Evolutionary conservation across 1,284 basidiomycete species (phyloP).

Genomic region (Thelephora terrestris): DNA sequence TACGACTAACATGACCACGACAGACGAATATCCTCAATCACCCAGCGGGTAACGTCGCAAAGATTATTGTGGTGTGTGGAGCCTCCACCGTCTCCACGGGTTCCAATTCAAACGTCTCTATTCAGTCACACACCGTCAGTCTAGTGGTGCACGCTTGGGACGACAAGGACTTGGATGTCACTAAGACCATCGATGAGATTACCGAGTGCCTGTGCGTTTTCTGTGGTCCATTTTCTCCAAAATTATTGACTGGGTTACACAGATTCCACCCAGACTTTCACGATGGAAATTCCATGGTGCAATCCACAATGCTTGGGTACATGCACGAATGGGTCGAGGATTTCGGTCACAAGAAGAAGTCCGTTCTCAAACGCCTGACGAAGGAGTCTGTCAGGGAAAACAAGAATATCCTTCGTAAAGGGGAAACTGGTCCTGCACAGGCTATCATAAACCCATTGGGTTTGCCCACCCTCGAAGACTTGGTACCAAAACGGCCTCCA

Average conservation of each 20-base stretch:
- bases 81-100: background rate
- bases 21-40: conserved; percentile 70
- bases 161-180: conserved; percentile 50
- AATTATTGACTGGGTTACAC: background rate
- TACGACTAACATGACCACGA: background rate
- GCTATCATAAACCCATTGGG: background rate
- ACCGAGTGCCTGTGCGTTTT: conserved; percentile 57
- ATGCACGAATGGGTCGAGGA: conserved; percentile 53
- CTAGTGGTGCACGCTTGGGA: conserved; percentile 81
- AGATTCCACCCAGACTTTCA: conserved; percentile 86
- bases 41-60: conserved; percentile 69
- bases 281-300: conserved; percentile 56
- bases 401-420: conserved; percentile 55
- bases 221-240: background rate
- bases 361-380: conserved; percentile 49
- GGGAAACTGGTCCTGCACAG: conserved; percentile 35
- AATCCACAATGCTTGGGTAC: conserved; percentile 67
- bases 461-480: background rate
- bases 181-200: conserved; percentile 56
- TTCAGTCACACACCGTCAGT: conserved; percentile 44
- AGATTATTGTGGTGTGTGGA: conserved; percentile 47
- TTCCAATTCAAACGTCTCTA: conserved; percentile 7
- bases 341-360: conserved; percentile 41
- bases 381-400: conserved; percentile 64
- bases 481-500: too few species aligned